phyloP scores from a whole-genome alignment of 73 alveolate genomes.

The Breviolum minutum region DNA sequence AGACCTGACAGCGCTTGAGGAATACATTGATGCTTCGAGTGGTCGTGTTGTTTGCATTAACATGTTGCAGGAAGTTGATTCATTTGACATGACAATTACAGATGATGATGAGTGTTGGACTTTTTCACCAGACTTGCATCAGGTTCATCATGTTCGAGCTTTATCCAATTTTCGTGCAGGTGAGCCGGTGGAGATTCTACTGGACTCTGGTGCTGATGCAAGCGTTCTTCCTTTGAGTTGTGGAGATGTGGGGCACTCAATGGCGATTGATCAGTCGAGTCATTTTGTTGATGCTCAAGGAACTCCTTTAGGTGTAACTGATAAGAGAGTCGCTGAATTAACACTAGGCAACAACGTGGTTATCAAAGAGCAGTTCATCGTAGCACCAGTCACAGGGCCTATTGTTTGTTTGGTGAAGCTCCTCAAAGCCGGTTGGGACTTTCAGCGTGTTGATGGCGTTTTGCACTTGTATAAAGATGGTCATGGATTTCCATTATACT shows the following conservation, averaged over 20 bases:
- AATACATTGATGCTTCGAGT: not conserved
- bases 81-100: not conserved
- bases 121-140: not conserved
- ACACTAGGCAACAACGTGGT: too few relatives aligned
- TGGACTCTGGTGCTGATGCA: constrained; percentile 13
- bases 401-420: not conserved
- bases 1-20: not conserved
- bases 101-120: not conserved
- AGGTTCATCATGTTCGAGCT: too few relatives aligned
- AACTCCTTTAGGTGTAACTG: too few relatives aligned
- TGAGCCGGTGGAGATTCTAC: not conserved
- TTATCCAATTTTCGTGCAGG: not conserved
- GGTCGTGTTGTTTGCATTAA: too few relatives aligned
- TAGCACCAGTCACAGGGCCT: not conserved
- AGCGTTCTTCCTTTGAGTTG: not conserved
- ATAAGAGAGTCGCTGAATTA: too few relatives aligned
- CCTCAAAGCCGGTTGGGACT: not conserved
- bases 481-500: not conserved
- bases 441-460: too few relatives aligned
- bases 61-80: too few relatives aligned
- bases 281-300: too few relatives aligned
- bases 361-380: too few relatives aligned
- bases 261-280: too few relatives aligned
- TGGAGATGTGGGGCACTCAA: not conserved
- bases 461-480: not conserved